Percentiles rank a stretch among this genome's conserved stretches.
phyloP scores from a whole-genome alignment of 352 stramenopile genomes.

The Phytophthora litchii region DNA sequence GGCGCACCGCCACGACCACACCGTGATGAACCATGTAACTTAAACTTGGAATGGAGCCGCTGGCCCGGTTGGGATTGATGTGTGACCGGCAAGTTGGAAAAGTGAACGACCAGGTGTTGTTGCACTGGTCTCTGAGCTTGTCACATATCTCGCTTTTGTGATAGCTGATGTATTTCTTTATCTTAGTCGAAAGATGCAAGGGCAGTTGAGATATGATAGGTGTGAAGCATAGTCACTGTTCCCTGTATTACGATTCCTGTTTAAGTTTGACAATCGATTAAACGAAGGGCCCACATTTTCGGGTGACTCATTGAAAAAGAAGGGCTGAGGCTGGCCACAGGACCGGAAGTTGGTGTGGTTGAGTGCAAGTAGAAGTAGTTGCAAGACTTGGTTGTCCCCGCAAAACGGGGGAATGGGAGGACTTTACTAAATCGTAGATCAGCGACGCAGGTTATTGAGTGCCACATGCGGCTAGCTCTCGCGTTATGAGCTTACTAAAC shows the following conservation, averaged over 20 bases:
- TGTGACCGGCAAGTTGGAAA: constrained; percentile 22
- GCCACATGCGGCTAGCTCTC: too few relatives aligned
- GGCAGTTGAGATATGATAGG: too few relatives aligned
- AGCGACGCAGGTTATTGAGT: too few relatives aligned
- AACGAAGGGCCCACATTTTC: constrained; percentile 1
- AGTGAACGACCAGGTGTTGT: constrained; percentile 15
- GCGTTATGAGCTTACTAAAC: neutral
- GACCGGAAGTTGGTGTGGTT: constrained; percentile 2
- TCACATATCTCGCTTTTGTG: neutral
- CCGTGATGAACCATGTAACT: constrained; percentile 17
- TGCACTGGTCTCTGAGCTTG: neutral
- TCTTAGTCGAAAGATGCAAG: too few relatives aligned
- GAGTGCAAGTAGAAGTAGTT: too few relatives aligned
- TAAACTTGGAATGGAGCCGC: constrained; percentile 1
- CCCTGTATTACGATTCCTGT: too few relatives aligned
- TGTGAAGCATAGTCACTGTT: too few relatives aligned
- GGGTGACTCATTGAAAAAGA: constrained; percentile 23
- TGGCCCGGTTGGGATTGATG: neutral
- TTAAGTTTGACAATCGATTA: neutral
- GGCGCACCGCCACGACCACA: constrained; percentile 27
- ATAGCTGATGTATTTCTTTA: neutral
- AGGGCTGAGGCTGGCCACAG: constrained; percentile 10
- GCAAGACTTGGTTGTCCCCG: too few relatives aligned
- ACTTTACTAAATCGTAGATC: neutral
- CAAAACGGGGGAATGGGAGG: neutral